Percentiles rank a stretch among this genome's conserved stretches.
phyloP scores from a whole-genome alignment of 2,329 filamentous ascomycete species.

The Dactylellina haptotyla region DNA sequence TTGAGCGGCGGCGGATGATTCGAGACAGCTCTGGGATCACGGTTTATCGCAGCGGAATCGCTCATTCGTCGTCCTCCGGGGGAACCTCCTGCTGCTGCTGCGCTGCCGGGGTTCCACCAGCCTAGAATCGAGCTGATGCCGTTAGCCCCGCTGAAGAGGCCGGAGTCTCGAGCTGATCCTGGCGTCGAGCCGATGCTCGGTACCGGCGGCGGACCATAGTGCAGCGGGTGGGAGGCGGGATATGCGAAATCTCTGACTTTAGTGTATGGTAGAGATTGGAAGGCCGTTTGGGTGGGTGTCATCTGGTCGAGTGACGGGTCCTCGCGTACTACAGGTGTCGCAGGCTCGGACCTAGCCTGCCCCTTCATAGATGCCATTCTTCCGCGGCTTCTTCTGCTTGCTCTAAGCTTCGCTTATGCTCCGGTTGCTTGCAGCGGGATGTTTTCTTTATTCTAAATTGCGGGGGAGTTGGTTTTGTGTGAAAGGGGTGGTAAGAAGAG shows the following conservation, averaged over 20 bases:
- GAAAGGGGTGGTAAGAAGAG: not conserved
- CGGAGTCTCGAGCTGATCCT: slow-evolving; percentile 47
- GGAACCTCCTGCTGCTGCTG: slow-evolving; percentile 65
- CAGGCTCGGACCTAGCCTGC: slow-evolving; percentile 54
- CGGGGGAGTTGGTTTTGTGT: no score
- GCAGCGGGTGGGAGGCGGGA: slow-evolving; percentile 80
- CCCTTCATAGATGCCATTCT: slow-evolving; percentile 54
- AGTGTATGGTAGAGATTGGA: slow-evolving; percentile 78
- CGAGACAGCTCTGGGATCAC: slow-evolving; percentile 59
- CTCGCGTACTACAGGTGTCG: slow-evolving; percentile 51
- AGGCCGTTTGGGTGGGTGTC: slow-evolving; percentile 44
- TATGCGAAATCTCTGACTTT: slow-evolving; percentile 97
- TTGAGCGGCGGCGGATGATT: slow-evolving; percentile 83
- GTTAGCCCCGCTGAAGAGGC: slow-evolving; percentile 42
- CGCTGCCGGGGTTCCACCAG: slow-evolving; percentile 68
- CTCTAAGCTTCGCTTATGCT: not conserved
- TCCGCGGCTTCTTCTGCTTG: slow-evolving; percentile 20
- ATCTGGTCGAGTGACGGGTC: slow-evolving; percentile 41
- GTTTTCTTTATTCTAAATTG: not conserved
- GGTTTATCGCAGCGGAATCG: slow-evolving; percentile 67
- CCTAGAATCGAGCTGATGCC: slow-evolving; percentile 46
- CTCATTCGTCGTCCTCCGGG: slow-evolving; percentile 61
- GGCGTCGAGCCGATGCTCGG: slow-evolving; percentile 56
- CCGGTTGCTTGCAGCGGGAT: slow-evolving; percentile 13
- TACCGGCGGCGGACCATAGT: slow-evolving; percentile 90